phyloP scores from a whole-genome alignment of 2,329 filamentous ascomycete species.

The Fusarium verrucosum region DNA sequence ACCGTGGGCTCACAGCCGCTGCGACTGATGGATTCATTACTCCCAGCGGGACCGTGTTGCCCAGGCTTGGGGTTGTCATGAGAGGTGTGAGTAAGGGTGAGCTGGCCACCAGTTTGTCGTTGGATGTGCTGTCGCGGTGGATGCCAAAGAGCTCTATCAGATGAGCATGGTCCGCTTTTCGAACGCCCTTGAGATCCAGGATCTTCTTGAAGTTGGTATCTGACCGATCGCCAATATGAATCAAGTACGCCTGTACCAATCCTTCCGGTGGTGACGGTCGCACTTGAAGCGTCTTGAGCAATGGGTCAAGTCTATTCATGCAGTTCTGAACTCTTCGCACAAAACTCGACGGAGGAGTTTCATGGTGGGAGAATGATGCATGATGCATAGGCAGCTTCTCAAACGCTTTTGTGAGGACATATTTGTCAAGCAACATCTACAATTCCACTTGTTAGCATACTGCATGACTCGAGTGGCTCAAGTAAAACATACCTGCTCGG shows the following conservation, averaged over 20 bases:
- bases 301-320: conserved; percentile 87
- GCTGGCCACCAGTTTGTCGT: conserved; percentile 74
- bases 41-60: conserved; percentile 50
- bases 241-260: conserved; percentile 95
- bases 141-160: conserved; percentile 85
- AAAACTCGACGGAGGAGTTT: conserved; percentile 67
- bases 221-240: conserved; percentile 93
- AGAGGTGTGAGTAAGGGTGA: conserved; percentile 77
- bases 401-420: conserved; percentile 84
- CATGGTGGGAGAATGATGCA: conserved; percentile 56
- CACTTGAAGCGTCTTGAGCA: conserved; percentile 97
- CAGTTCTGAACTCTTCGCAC: conserved; percentile 85
- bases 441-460: conserved; percentile 36
- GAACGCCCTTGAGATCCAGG: conserved; percentile 92
- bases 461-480: neutral
- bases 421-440: conserved; percentile 95
- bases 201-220: conserved; percentile 97
- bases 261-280: conserved; percentile 90
- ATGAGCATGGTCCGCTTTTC: conserved; percentile 81
- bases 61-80: conserved; percentile 56
- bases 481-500: conserved; percentile 74
- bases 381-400: conserved; percentile 74
- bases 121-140: conserved; percentile 79
- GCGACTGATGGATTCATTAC: conserved; percentile 56
- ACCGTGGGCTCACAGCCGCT: conserved; percentile 61